Evolutionary conservation across 306 rosid species (phyloP).

Genomic region (Sesbania bispinosa): DNA sequence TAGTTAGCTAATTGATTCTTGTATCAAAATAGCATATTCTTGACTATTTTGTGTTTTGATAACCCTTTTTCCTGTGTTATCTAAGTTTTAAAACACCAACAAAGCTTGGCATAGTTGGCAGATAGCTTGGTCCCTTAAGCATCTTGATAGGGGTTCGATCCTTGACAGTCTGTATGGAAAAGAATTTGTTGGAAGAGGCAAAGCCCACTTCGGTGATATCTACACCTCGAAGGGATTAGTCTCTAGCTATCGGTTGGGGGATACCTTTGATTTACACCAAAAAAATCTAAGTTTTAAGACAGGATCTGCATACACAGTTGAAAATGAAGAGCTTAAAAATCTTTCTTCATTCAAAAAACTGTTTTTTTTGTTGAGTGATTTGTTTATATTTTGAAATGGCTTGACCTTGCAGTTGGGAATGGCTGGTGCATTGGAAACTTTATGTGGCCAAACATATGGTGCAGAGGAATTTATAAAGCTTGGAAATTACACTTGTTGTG

Average conservation of each 20-base stretch:
- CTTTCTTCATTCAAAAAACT: background rate
- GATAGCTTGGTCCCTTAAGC: too few relatives aligned
- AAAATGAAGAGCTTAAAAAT: background rate
- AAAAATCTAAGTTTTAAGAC: background rate
- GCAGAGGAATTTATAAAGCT: conserved; percentile 47
- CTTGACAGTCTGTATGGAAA: too few relatives aligned
- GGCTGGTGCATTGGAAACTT: conserved; percentile 65
- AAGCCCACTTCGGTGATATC: too few relatives aligned
- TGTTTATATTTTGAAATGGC: background rate
- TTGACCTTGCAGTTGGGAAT: conserved; percentile 53
- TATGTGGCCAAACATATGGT: conserved; percentile 61
- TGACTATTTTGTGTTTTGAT: background rate
- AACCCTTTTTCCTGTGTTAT: background rate
- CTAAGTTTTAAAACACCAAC: background rate
- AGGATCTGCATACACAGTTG: background rate
- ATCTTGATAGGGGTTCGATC: too few relatives aligned
- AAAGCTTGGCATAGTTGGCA: too few relatives aligned
- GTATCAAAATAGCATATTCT: background rate
- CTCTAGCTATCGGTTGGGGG: too few relatives aligned
- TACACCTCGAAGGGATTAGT: too few relatives aligned
- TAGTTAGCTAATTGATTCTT: background rate
- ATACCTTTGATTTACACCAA: too few relatives aligned
- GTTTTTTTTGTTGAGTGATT: background rate
- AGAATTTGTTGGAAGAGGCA: too few relatives aligned
- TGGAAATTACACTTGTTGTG: conserved; percentile 50